Percentiles rank a stretch among this genome's conserved stretches.
Conservation (phyloP, 2,329 filamentous ascomycete genomes). For the Chlorencoelia australis region DNA sequence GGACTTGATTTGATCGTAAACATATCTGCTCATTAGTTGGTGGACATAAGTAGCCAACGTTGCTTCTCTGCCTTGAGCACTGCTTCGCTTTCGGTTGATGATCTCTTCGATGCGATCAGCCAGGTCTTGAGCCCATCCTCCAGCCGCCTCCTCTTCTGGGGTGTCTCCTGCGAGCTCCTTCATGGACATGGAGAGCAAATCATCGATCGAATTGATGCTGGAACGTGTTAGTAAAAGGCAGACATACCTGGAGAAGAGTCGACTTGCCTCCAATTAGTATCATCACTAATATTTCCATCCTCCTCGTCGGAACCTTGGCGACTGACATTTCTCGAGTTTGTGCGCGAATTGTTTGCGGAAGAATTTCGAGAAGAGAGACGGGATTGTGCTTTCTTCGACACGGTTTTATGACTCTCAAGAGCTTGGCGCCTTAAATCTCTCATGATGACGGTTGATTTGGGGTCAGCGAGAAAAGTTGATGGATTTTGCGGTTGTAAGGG, state of each 20-base stretch:
- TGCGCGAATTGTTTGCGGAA: constrained; percentile 38
- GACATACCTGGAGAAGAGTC: neutral
- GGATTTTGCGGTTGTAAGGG: neutral
- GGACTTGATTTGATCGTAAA: constrained; percentile 45
- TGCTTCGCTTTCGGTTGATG: constrained; percentile 58
- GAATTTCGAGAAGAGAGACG: constrained; percentile 35
- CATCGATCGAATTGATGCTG: constrained; percentile 12
- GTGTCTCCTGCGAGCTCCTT: constrained; percentile 27
- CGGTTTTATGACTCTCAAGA: constrained; percentile 47
- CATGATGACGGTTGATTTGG: neutral
- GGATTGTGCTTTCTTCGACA: constrained; percentile 46
- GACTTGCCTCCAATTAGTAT: constrained; percentile 41
- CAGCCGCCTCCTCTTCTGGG: constrained; percentile 37
- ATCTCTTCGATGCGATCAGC: constrained; percentile 52
- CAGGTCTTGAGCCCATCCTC: constrained; percentile 45
- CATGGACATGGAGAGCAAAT: constrained; percentile 30
- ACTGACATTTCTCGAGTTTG: constrained; percentile 37
- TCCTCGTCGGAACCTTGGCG: constrained; percentile 44
- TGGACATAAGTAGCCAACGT: constrained; percentile 46
- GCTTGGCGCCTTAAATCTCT: constrained; percentile 39
- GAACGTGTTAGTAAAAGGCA: neutral
- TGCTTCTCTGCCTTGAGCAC: constrained; percentile 51
- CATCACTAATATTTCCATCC: constrained; percentile 41
- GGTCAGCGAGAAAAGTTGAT: neutral
- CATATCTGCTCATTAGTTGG: constrained; percentile 51